Conservation (phyloP, 805 yeast species). For the Saturnispora mendoncae region DNA sequence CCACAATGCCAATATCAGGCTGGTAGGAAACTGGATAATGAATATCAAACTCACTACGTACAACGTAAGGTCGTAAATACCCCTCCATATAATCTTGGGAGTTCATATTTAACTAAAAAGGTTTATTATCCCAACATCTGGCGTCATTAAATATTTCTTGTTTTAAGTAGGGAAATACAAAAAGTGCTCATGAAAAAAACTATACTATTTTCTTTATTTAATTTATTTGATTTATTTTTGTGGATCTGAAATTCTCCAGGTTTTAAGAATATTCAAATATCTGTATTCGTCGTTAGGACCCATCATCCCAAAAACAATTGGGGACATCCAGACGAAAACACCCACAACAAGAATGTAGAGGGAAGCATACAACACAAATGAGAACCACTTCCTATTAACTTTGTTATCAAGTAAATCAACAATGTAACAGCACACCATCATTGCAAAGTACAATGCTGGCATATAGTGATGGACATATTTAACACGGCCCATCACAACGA, state of each 20-base stretch:
- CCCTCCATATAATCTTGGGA: slow-evolving; percentile 20
- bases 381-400: slow-evolving; percentile 19
- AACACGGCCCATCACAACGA: slow-evolving; percentile 89
- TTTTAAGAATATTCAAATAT: slow-evolving; percentile 43
- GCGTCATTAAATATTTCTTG: neutral
- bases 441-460: slow-evolving; percentile 92
- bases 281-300: slow-evolving; percentile 41
- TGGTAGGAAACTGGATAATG: slow-evolving; percentile 29
- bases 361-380: slow-evolving; percentile 32
- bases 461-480: slow-evolving; percentile 94
- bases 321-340: slow-evolving; percentile 51
- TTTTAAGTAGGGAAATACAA: too few relatives aligned
- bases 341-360: slow-evolving; percentile 47
- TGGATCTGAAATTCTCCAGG: slow-evolving; percentile 39
- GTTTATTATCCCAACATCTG: neutral
- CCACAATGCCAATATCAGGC: slow-evolving; percentile 29
- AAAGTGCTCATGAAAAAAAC: slow-evolving; percentile 2
- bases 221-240: neutral
- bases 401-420: slow-evolving; percentile 33
- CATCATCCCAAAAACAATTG: slow-evolving; percentile 75
- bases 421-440: slow-evolving; percentile 60
- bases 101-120: slow-evolving; percentile 13
- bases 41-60: slow-evolving; percentile 25
- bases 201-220: neutral
- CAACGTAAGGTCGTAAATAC: slow-evolving; percentile 27